A percentile compares a stretch with the other conserved stretches of the same genome.
phyloP scores from a whole-genome alignment of 2,329 filamentous ascomycete species.

The Sporothrix globosa region DNA sequence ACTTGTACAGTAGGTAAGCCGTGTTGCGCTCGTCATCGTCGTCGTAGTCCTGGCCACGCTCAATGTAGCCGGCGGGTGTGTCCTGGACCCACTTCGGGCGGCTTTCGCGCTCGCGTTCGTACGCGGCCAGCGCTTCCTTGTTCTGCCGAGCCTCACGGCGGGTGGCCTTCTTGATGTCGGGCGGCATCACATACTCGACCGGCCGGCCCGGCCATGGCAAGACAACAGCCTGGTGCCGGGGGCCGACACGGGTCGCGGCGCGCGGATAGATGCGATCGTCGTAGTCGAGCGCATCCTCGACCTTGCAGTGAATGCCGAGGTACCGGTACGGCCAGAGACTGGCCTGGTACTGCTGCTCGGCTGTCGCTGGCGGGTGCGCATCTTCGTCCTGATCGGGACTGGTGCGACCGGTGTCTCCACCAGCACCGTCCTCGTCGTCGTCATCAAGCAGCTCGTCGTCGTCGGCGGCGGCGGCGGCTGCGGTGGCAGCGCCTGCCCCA shows the following conservation, averaged over 20 bases:
- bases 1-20: slow-evolving; percentile 75
- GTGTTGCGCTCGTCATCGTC: slow-evolving; percentile 75
- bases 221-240: slow-evolving; percentile 87
- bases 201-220: slow-evolving; percentile 82
- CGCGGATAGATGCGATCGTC: slow-evolving; percentile 97
- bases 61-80: slow-evolving; percentile 82
- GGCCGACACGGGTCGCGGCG: slow-evolving; percentile 88
- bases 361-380: slow-evolving; percentile 64
- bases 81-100: slow-evolving; percentile 94
- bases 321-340: slow-evolving; percentile 97
- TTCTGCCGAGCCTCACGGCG: slow-evolving; percentile 77
- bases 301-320: slow-evolving; percentile 89
- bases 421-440: slow-evolving; percentile 73
- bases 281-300: slow-evolving; percentile 93
- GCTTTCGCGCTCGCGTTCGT: slow-evolving; percentile 84
- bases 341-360: slow-evolving; percentile 88
- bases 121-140: slow-evolving; percentile 76
- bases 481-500: neutral
- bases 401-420: slow-evolving; percentile 62
- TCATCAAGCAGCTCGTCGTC: slow-evolving; percentile 67
- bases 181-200: slow-evolving; percentile 86
- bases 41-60: slow-evolving; percentile 76
- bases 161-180: slow-evolving; percentile 82
- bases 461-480: slow-evolving; percentile 57
- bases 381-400: slow-evolving; percentile 65